Base-by-base conservation (phyloP, 768 basidiomycete genomes). In the Termitomyces sp. region DNA sequence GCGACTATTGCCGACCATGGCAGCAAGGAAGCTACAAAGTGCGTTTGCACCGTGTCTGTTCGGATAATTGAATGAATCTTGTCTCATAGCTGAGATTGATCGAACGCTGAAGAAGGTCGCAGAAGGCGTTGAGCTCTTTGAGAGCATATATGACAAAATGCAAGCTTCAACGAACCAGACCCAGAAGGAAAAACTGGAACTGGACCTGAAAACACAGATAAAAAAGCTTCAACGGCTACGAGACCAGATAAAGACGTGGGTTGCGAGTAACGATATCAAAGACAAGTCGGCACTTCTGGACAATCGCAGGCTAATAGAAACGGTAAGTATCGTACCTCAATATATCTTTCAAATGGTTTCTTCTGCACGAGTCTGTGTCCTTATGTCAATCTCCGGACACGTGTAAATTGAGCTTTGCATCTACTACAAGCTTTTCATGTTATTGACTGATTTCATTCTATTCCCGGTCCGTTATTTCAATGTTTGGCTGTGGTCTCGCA, bases 221-320 rank as follows among this genome's bases (percentile, higher is more conserved):
- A 97, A 98, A 83, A 99, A 99, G 75, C 86, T 93, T 53, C 97
- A 99, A 72, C 86, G 98, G 65, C 78, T 98, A 70, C 94, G 98
- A 77, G 96, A 94, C 51, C 97, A 99, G 79, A 98, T 99, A 69
- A 99, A 99, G 86, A 93, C 93, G 2, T 99, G 97, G 97, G 86
- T 96, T 46, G 88, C 93, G 46, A 94, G 88, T 74, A 94, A 92
- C 72, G 97, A 99, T 76, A 97, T 99, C 73, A 98, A 98, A 80
- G 97, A 99, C 84, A 99, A 98, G 84, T 83, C 86, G 14, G 78
- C 83, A 59, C 79, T 99, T 65, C 74, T 96, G 68, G 97, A 98
- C 45, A 94, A 96, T 79, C 86, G 97, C 65, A 88, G 86, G 73
- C 78, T 98, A 60, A 99, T 99, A 69, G 97, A 99, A 77, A 95